phyloP scores from a whole-genome alignment of 441 rosid genomes.

The Adansonia grandidieri region DNA sequence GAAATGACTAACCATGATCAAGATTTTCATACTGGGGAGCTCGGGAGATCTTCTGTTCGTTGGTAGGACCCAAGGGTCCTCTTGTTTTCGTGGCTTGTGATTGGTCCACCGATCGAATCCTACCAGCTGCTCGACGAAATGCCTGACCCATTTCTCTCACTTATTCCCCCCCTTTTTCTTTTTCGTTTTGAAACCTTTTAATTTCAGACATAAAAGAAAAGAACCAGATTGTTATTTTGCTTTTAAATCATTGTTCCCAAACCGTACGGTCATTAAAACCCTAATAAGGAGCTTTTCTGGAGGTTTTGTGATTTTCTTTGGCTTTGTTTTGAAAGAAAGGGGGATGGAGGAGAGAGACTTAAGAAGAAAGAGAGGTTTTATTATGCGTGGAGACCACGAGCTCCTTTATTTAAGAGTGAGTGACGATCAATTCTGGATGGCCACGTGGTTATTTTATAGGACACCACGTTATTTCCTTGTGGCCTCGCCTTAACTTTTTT shows the following conservation, averaged over 20 bases:
- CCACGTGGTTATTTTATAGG: not conserved
- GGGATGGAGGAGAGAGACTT: not conserved
- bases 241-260: not conserved
- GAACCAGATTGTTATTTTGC: not conserved
- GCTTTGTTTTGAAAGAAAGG: not conserved
- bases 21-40: slow-evolving; percentile 21
- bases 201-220: not conserved
- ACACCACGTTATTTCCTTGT: not conserved
- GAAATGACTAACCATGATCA: slow-evolving; percentile 14
- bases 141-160: slow-evolving; percentile 64
- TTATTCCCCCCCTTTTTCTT: not conserved
- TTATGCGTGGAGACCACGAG: not conserved
- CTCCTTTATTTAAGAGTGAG: not conserved
- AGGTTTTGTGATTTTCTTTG: not conserved
- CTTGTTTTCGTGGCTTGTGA: slow-evolving; percentile 42
- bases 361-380: not conserved
- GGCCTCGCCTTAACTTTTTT: not conserved
- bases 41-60: slow-evolving; percentile 32
- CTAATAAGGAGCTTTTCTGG: not conserved
- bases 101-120: slow-evolving; percentile 42
- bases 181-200: not conserved
- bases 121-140: slow-evolving; percentile 76
- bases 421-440: not conserved
- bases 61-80: slow-evolving; percentile 32
- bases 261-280: not conserved